These are phyloP conservation scores for Neocatenulostroma microsporum DNA, from an alignment of 2,329 filamentous ascomycete species.

Conservation along the genomic window DNA sequence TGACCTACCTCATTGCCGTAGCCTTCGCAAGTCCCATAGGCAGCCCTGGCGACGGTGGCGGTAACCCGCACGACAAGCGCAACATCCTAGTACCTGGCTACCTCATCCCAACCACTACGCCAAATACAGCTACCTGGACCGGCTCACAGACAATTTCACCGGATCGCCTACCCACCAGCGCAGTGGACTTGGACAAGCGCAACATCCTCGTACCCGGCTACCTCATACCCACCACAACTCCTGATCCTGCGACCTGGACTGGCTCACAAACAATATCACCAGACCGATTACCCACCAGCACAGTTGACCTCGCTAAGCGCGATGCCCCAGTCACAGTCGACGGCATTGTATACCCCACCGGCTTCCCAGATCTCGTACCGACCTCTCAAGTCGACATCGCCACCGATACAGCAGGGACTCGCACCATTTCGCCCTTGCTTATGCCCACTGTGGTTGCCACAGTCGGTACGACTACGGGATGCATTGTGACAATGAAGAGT, in stretches of 20 bases:
- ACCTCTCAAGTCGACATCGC: conserved; percentile 6
- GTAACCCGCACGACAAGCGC: conserved; percentile 1
- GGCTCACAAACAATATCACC: conserved; percentile 5
- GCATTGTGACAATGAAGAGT: conserved; percentile 4
- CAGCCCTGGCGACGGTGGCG: neutral
- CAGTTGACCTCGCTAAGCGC: conserved; percentile 4
- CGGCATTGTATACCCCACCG: neutral
- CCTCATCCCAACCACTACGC: conserved; percentile 4
- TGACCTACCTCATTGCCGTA: conserved; percentile 3
- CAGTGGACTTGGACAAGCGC: conserved; percentile 1
- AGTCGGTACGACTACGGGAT: conserved; percentile 7
- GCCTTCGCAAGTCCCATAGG: conserved; percentile 4
- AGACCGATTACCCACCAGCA: conserved; percentile 1
- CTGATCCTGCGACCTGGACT: conserved; percentile 5
- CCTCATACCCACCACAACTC: conserved; percentile 4
- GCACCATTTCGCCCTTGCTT: conserved; percentile 6
- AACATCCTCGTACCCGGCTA: conserved; percentile 9
- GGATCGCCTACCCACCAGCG: conserved; percentile 2
- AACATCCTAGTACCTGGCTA: conserved; percentile 9
- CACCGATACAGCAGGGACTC: conserved; percentile 6
- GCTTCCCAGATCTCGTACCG: conserved; percentile 8
- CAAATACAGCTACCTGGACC: conserved; percentile 3
- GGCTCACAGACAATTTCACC: conserved; percentile 6
- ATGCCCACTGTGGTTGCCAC: conserved; percentile 8
- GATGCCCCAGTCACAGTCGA: neutral